phyloP scores from a whole-genome alignment of 2,329 filamentous ascomycete genomes.

The Ophiostoma montium region DNA sequence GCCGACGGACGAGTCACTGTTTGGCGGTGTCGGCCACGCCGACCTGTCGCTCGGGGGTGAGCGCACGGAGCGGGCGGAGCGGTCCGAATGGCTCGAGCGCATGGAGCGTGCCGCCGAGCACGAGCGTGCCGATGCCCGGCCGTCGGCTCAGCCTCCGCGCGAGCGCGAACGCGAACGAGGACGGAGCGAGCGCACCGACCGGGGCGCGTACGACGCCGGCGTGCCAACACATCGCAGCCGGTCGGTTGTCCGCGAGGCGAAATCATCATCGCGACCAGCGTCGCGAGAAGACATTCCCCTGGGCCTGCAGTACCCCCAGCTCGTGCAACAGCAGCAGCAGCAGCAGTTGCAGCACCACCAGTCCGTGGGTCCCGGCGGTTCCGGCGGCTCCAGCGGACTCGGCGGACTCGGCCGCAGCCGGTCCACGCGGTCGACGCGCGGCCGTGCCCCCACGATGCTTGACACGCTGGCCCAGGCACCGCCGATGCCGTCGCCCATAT shows the following conservation, averaged over 20 bases:
- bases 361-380: too few species aligned
- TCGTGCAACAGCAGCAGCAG: constrained; percentile 5
- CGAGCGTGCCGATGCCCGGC: not conserved
- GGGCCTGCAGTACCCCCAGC: constrained; percentile 7
- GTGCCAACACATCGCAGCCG: constrained; percentile 3
- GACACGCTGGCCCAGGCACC: not conserved
- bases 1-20: constrained; percentile 37
- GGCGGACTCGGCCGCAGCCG: constrained; percentile 3
- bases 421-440: not conserved
- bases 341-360: constrained; percentile 9
- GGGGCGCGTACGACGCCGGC: not conserved
- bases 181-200: constrained; percentile 31
- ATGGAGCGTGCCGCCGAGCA: constrained; percentile 15
- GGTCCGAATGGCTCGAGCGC: too few species aligned
- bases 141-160: not conserved
- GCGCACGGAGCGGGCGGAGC: constrained; percentile 28
- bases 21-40: constrained; percentile 49
- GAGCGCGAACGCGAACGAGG: constrained; percentile 11
- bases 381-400: too few species aligned
- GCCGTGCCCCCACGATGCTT: not conserved
- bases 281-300: constrained; percentile 11
- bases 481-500: constrained; percentile 33
- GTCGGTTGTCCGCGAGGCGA: constrained; percentile 1
- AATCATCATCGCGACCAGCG: constrained; percentile 3
- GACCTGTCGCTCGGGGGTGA: constrained; percentile 53